Evolutionary conservation across 176 grass and related monocot genomes (phyloP).

Genomic region (Oryza brachyantha): DNA sequence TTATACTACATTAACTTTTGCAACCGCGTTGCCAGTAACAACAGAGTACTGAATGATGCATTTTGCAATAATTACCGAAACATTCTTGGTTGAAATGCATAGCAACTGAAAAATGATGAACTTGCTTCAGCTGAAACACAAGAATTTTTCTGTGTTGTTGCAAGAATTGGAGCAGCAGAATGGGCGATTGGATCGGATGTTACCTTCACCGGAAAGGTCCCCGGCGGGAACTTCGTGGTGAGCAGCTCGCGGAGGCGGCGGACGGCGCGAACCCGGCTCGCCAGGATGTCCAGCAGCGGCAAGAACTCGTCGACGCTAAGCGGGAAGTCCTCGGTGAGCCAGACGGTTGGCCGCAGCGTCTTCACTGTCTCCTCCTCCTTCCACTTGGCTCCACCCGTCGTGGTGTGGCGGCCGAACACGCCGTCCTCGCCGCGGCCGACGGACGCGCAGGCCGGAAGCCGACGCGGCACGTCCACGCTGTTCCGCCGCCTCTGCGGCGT

Average conservation of each 20-base stretch:
- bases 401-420: conserved; percentile 36
- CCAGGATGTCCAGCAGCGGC: conserved; percentile 89
- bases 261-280: conserved; percentile 78
- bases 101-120: neutral
- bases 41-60: neutral
- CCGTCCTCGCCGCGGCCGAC: conserved; percentile 44
- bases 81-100: neutral
- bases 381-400: conserved; percentile 47
- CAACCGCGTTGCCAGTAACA: neutral
- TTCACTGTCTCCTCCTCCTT: conserved; percentile 99
- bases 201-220: conserved; percentile 98
- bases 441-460: conserved; percentile 41
- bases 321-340: conserved; percentile 96
- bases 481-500: conserved; percentile 60
- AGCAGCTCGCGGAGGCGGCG: conserved; percentile 87
- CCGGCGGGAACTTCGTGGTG: conserved; percentile 87
- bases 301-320: conserved; percentile 86
- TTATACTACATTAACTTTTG: neutral
- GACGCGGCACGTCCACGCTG: conserved; percentile 71
- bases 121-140: neutral
- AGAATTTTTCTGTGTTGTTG: neutral
- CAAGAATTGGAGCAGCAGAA: neutral
- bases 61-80: neutral
- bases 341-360: conserved; percentile 79
- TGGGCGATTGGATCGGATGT: neutral